Base-by-base conservation (phyloP, 306 rosid species). In the Sesbania bispinosa region DNA sequence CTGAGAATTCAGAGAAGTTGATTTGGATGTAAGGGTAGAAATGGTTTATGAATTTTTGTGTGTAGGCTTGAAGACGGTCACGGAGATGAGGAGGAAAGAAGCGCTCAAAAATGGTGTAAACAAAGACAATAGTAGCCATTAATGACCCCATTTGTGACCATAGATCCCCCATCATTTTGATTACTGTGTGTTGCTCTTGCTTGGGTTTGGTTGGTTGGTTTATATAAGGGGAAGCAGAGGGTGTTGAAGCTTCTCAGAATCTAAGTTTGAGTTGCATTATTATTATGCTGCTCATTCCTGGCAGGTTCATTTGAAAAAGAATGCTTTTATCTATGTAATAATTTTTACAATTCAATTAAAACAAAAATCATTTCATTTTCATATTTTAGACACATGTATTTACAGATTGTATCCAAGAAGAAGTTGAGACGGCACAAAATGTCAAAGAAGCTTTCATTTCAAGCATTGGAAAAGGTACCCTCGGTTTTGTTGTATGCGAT, bases 1-100 rank as follows among this genome's bases (percentile, higher is more conserved):
- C 75, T 5, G 84, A 8, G 29, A 57, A 80, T 13, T 88, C 86
- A 6, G 67, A 69, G 68, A 86, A 86, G 57, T 69, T 77, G 10
- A 88, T 87, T 11, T 80, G 80, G 50, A 85, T 54, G 26, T 83
- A 87, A 52, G 93, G 93, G 39, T 82, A 72, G 0, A 82, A 29
- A 8, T 50, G 55, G 4, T 23, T 67, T 0, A 30, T 14, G 1
- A 71, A 0, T 69, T 72, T 85, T 10, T 68, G 67, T 2, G 32
- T 3, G 14, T 82, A 77, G 16, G 43, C 11, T 39, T 60, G 68
- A 13, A 81, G 0, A 7, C 4, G 35, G n/a, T 38, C 51, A 2
- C 72, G 75, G 0, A 80, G n/a, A 3, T 69, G 14, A 45, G 61
- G 42, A 0, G 89, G 85, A 4, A 88, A 70, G 32, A 62, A 88